Evolutionary conservation across 441 rosid genomes (phyloP).

Genomic region (Gossypium davidsonii): DNA sequence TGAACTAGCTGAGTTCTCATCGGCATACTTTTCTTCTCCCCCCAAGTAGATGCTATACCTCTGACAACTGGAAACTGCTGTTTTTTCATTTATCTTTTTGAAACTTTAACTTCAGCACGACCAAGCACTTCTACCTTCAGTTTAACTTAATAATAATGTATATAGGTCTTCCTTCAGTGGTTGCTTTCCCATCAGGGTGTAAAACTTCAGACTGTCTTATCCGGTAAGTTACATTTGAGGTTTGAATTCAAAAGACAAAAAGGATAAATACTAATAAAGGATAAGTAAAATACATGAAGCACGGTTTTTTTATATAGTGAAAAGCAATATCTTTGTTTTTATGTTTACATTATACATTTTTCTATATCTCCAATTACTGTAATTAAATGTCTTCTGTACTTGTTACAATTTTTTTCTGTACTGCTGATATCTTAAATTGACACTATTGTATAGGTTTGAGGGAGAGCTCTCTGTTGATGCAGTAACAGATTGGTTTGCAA

Average conservation of each 20-base stretch:
- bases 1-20: not conserved
- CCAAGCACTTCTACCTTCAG: slow-evolving; percentile 11
- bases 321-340: not conserved
- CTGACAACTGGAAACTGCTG: not conserved
- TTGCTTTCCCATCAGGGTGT: slow-evolving; percentile 77
- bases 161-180: slow-evolving; percentile 77
- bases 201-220: slow-evolving; percentile 55
- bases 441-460: slow-evolving; percentile 52
- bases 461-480: slow-evolving; percentile 76
- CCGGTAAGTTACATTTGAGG: slow-evolving; percentile 46
- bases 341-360: not conserved
- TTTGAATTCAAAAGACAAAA: not conserved
- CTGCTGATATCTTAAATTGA: not conserved
- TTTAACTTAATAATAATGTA: slow-evolving; percentile 27
- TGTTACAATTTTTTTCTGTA: not conserved
- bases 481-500: slow-evolving; percentile 85
- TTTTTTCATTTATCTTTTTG: not conserved
- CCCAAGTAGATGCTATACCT: not conserved
- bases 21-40: not conserved
- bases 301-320: not conserved
- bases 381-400: slow-evolving; percentile 9
- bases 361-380: slow-evolving; percentile 6
- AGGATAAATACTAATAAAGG: not conserved
- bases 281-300: not conserved
- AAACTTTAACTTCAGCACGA: slow-evolving; percentile 1